Base-by-base conservation (phyloP, 352 stramenopile genomes). In the Phytopythium delawarense region DNA sequence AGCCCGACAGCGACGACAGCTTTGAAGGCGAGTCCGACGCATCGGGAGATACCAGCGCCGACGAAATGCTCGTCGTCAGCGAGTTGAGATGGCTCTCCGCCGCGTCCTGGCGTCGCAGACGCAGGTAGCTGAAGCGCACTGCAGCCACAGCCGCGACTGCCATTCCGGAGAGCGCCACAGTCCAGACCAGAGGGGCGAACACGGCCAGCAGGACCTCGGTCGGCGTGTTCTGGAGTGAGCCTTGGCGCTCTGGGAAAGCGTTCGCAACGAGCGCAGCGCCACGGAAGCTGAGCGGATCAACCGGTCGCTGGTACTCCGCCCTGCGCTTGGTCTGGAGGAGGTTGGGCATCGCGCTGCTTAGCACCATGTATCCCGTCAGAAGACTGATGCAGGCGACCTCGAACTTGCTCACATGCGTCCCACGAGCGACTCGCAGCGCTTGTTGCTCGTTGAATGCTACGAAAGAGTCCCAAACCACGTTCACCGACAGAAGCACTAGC, bases 401-500 rank as follows among this genome's bases (percentile, higher is more conserved):
- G 34, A 61, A 35, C 2, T 66, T 54, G 4, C 28, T 74, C 37
- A 84, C 49, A 50, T 73, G 83, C 4, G 79, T 83, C 45, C 51
- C 54, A 20, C 63, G 63, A 45, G 63, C 64, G 7, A 79, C 55
- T 0, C 18, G 20, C 28, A 83, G 57, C 0, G 76, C 71, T 4
- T 40, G 52, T 0, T 66, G 42, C 65, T 88, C 79, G 30, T 63
- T 50, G 21, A 61, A 46, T 12, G 34, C 18, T 7, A 81, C 70
- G 28, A 71, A 42, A 1, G 67, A 45, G 59, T 79, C 66, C 79
- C 76, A 87, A 2, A 70, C 16, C 2, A 44, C 55, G 53, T 84
- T 82, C 48, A 84, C 56, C 7, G 52, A 62, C 13, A 82, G 44
- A 30, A 81, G 46, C 30, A 76, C 64, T 18, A 84, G 62, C 16